Evolutionary conservation across 306 rosid species (phyloP), one percentile per base, ranked within the genome.

Genomic region (Myrica gale): DNA sequence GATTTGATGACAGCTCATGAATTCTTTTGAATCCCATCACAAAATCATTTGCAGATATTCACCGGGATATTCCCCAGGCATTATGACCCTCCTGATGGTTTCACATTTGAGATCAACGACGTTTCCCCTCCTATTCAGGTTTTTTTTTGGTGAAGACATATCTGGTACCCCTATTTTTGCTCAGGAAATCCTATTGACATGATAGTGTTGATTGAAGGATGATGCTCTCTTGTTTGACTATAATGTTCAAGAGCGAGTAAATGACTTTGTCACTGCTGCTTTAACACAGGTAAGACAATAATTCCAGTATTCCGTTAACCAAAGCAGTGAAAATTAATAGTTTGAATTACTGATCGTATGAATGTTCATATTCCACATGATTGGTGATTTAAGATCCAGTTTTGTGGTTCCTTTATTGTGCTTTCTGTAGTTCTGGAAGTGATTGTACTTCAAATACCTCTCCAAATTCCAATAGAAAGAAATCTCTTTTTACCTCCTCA

Each of bases 71-170:
- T 88, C 78, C 91, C 96, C 23, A 82, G 87, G 82, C 95, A 92
- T 79, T 90, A 92, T 82, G 96, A 92, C 77, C 97, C 97, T 81
- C 97, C 93, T 39, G 96, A 89, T 87, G 96, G 97, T 70, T 89
- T 92, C 75, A 81, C 88, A 0, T 90, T 90, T 74, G 97, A 92
- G 89, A 85, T 92, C 77, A 88, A 92, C 74, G 97, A 90, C 60
- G 93, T 86, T 55, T 92, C 96, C 19, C 82, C 85, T 54, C 97
- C 90, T 78, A 85, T 87, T 72, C 90, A 87, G 84, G 88, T 84
- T 46, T 26, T 43, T 41, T 41, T 42, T 21, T 62, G 5, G 16
- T 51, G 63, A 65, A 41, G 50, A 61, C 70, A 68, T 3, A 45
- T 50, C 71, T 53, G 46, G 50, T 67, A 19, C 75, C 75, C 55